A percentile compares a stretch with the other conserved stretches of the same genome.
phyloP scores from a whole-genome alignment of 1,284 basidiomycete genomes.

The Cryptococcus sp. region DNA sequence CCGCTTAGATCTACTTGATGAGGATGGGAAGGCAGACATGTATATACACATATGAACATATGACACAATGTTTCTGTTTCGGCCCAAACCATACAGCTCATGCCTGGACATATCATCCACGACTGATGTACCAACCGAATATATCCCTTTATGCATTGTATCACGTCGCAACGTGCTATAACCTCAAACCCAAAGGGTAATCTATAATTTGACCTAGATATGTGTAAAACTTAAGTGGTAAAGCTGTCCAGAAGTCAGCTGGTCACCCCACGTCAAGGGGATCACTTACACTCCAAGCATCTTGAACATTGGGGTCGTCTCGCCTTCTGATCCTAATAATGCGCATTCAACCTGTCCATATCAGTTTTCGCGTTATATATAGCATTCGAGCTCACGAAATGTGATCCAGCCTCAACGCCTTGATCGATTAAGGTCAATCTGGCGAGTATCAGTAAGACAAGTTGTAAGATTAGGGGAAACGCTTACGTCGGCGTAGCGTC shows the following conservation, averaged over 20 bases:
- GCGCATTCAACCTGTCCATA: slow-evolving; percentile 61
- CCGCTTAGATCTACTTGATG: too few species aligned
- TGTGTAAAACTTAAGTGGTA: too few species aligned
- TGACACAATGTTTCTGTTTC: too few species aligned
- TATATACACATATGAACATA: too few species aligned
- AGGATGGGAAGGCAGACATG: too few species aligned
- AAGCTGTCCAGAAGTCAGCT: too few species aligned
- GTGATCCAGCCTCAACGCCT: slow-evolving; percentile 66
- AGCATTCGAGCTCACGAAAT: slow-evolving; percentile 61
- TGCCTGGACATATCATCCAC: too few species aligned
- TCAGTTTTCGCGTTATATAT: too few species aligned
- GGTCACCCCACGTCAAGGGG: too few species aligned
- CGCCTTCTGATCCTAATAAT: slow-evolving; percentile 71
- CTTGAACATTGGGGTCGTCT: slow-evolving; percentile 63
- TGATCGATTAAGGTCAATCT: slow-evolving; percentile 75
- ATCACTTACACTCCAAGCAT: slow-evolving; percentile 71
- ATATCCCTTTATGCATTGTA: not conserved
- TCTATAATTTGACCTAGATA: too few species aligned
- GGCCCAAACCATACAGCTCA: too few species aligned
- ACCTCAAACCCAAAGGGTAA: too few species aligned
- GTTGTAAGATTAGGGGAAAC: not conserved
- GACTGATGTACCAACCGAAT: not conserved
- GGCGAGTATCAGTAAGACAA: slow-evolving; percentile 48
- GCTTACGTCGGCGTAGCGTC: slow-evolving; percentile 49
- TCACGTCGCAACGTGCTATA: not conserved